phyloP scores from a whole-genome alignment of 2,329 filamentous ascomycete species.

The Orbilia quercus region DNA sequence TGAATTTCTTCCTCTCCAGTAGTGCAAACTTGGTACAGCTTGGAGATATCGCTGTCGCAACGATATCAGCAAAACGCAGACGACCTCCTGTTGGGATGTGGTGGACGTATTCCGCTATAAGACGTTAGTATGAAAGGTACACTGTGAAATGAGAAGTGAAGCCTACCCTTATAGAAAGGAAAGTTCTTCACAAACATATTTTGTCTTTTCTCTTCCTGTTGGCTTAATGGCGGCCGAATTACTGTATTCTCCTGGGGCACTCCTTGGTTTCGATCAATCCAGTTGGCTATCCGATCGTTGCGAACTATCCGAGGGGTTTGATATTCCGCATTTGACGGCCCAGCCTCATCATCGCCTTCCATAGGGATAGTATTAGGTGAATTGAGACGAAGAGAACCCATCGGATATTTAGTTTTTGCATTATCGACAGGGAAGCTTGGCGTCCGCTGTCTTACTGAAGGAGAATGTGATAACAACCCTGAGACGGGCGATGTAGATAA shows the following conservation, averaged over 20 bases:
- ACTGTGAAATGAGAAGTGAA: background rate
- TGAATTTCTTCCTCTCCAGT: constrained; percentile 52
- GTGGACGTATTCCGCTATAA: constrained; percentile 55
- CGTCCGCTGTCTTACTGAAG: constrained; percentile 30
- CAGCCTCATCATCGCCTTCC: constrained; percentile 40
- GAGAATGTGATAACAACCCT: constrained; percentile 27
- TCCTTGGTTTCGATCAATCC: constrained; percentile 51
- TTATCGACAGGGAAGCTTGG: constrained; percentile 43
- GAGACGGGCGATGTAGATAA: constrained; percentile 47
- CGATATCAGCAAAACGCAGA: constrained; percentile 49
- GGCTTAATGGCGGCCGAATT: constrained; percentile 43
- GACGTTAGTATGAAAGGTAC: constrained; percentile 13
- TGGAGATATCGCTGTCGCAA: constrained; percentile 46
- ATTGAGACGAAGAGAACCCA: constrained; percentile 39
- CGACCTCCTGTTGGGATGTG: constrained; percentile 48
- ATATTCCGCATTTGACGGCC: constrained; percentile 36
- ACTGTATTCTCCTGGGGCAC: constrained; percentile 53
- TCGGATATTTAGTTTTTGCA: constrained; percentile 18
- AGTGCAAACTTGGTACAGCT: constrained; percentile 54
- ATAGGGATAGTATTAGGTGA: constrained; percentile 38
- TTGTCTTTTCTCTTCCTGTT: constrained; percentile 45
- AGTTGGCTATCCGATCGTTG: constrained; percentile 47
- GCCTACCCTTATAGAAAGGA: constrained; percentile 53
- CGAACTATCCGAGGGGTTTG: constrained; percentile 24
- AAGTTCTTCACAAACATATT: constrained; percentile 54